phyloP scores from a whole-genome alignment of 441 rosid genomes.

The Pelargonium australe region DNA sequence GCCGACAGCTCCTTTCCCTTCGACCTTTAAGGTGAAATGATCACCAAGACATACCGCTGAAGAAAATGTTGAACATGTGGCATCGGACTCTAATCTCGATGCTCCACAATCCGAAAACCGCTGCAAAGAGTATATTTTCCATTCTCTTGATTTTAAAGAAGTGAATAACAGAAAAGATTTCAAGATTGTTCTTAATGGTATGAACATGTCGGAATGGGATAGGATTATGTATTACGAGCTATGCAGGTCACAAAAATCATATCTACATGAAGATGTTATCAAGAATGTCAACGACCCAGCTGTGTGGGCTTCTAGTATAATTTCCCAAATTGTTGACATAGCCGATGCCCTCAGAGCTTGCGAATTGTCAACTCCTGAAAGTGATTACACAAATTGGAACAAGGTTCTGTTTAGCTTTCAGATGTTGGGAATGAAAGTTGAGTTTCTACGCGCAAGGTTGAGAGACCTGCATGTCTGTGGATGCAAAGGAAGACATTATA shows the following conservation, averaged over 20 bases:
- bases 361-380: background rate
- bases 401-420: conserved; percentile 3
- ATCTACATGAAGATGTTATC: conserved; percentile 2
- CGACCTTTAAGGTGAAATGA: background rate
- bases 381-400: background rate
- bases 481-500: too few species aligned
- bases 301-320: conserved; percentile 6
- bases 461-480: background rate
- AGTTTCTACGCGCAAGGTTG: conserved; percentile 7
- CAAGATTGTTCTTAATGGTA: conserved; percentile 2
- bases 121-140: too few species aligned
- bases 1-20: background rate
- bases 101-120: too few species aligned
- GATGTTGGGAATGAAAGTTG: conserved; percentile 14
- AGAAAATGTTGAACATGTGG: too few species aligned
- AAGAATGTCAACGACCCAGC: background rate
- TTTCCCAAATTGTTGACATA: conserved; percentile 7
- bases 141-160: too few species aligned
- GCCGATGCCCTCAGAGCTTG: conserved; percentile 9
- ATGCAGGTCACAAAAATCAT: conserved; percentile 7
- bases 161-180: background rate
- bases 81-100: too few species aligned
- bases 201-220: conserved; percentile 8
- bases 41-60: too few species aligned
- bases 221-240: conserved; percentile 9